These are phyloP conservation scores for Podaxis sp. DNA, from an alignment of 768 basidiomycete genomes.

Conservation along the genomic window DNA sequence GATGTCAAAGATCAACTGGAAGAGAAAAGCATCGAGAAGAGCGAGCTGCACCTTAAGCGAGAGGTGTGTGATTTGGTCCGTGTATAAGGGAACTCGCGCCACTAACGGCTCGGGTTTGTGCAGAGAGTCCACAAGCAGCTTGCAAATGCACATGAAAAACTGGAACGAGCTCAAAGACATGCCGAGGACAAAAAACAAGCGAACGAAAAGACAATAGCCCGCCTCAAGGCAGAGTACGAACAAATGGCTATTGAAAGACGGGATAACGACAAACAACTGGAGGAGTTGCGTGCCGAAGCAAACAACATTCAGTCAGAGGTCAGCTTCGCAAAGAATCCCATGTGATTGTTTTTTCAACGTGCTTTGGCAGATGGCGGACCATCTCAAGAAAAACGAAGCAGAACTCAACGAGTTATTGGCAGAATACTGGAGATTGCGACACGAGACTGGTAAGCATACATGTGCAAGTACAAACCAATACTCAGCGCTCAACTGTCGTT, in stretches of 20 bases:
- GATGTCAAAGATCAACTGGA: slow-evolving; percentile 69
- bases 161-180: slow-evolving; percentile 74
- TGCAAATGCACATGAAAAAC: slow-evolving; percentile 77
- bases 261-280: slow-evolving; percentile 76
- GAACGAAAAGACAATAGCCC: slow-evolving; percentile 72
- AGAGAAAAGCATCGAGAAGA: slow-evolving; percentile 71
- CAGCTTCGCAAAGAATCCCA: background rate
- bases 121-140: slow-evolving; percentile 84
- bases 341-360: background rate
- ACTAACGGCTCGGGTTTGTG: background rate
- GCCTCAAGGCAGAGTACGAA: slow-evolving; percentile 75
- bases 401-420: slow-evolving; percentile 80
- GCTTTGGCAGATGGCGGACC: slow-evolving; percentile 65
- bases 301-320: slow-evolving; percentile 69
- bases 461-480: slow-evolving; percentile 5
- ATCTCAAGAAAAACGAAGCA: slow-evolving; percentile 67
- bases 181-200: slow-evolving; percentile 76
- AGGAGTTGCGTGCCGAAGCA: slow-evolving; percentile 71
- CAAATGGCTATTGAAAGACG: slow-evolving; percentile 73
- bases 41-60: slow-evolving; percentile 61
- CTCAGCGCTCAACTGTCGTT: slow-evolving; percentile 2
- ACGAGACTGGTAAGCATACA: slow-evolving; percentile 60
- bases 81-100: background rate
- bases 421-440: slow-evolving; percentile 81
- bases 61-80: slow-evolving; percentile 45